Evolutionary conservation across 1,284 basidiomycete genomes (phyloP), one percentile per base, ranked within the genome.

Genomic region (Ustanciosporium gigantosporum): DNA sequence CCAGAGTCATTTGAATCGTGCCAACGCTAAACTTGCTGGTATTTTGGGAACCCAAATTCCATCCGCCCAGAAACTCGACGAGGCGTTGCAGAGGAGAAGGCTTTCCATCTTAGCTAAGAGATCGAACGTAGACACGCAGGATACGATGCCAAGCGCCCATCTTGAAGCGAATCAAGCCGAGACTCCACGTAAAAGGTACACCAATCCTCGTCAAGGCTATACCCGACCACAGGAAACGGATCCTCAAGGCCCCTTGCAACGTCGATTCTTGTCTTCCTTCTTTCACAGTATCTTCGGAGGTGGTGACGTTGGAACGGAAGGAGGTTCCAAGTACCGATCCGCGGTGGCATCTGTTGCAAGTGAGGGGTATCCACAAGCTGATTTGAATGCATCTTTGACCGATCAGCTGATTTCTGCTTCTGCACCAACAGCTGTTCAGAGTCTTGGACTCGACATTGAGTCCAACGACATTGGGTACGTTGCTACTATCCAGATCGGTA

Each of bases 391-490:
- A 8, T 66, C 55, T 7, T 22, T 35, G 7, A 16, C 46, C n/a
- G 45, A 65, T 49, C 51, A 60, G 13, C 48, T 71, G 31, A 62
- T 52, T 2, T 34, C 46, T 5, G 70, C 70, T 8, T 29, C 38
- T 3, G 22, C 36, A 0, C 51, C 87, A 6, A 82, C 83, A 14
- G 77, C 82, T 6, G 76, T 73, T 48, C 81, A 88, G 77, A 84
- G 87, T 25, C 81, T 90, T 32, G 89, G 86, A 3, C 82, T 91
- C 36, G 82, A 84, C 66, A 89, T 90, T 46, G 85, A 89, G 83
- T 74, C 68, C 21, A 81, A 82, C 56, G 83, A 84, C 69, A 80
- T 83, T 25, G 83, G 83, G 27, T 85, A 91, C 78, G 81, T 90
- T 40, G 86, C 87, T 6, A 86, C 83, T 21, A 78, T 92, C 25